phyloP scores from a whole-genome alignment of 2,329 filamentous ascomycete species.

The Nannizziopsis barbatae region DNA sequence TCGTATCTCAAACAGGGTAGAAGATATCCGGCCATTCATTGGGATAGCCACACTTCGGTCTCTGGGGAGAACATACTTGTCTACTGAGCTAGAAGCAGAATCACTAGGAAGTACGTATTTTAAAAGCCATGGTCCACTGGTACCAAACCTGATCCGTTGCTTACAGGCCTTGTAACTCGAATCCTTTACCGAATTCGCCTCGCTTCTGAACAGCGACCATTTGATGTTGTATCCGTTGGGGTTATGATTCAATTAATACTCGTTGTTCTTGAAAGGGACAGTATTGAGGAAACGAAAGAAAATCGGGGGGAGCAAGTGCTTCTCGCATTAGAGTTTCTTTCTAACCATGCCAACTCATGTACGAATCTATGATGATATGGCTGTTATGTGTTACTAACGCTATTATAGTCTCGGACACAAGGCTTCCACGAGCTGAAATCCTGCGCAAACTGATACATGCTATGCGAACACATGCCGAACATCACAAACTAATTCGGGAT shows the following conservation, averaged over 20 bases:
- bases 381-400: slow-evolving; percentile 14
- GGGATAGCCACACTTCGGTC: slow-evolving; percentile 77
- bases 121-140: not conserved
- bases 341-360: slow-evolving; percentile 76
- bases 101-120: slow-evolving; percentile 53
- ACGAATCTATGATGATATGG: slow-evolving; percentile 15
- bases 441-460: slow-evolving; percentile 61
- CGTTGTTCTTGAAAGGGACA: slow-evolving; percentile 65
- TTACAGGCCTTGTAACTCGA: slow-evolving; percentile 59
- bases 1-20: slow-evolving; percentile 62
- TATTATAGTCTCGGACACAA: slow-evolving; percentile 48
- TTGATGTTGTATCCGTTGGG: slow-evolving; percentile 75
- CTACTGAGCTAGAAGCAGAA: slow-evolving; percentile 63
- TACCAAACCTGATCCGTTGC: not conserved
- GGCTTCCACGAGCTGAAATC: slow-evolving; percentile 65
- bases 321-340: slow-evolving; percentile 74
- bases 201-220: slow-evolving; percentile 82
- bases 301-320: slow-evolving; percentile 87
- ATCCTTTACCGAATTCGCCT: slow-evolving; percentile 85
- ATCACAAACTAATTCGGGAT: slow-evolving; percentile 92
- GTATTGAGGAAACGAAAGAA: slow-evolving; percentile 49
- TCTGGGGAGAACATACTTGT: slow-evolving; percentile 60
- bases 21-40: slow-evolving; percentile 66
- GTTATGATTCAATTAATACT: slow-evolving; percentile 79
- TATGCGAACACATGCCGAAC: slow-evolving; percentile 81